These are phyloP conservation scores for Xylaria sp. DNA, from an alignment of 2,329 filamentous ascomycete species.

Conservation along the genomic window DNA sequence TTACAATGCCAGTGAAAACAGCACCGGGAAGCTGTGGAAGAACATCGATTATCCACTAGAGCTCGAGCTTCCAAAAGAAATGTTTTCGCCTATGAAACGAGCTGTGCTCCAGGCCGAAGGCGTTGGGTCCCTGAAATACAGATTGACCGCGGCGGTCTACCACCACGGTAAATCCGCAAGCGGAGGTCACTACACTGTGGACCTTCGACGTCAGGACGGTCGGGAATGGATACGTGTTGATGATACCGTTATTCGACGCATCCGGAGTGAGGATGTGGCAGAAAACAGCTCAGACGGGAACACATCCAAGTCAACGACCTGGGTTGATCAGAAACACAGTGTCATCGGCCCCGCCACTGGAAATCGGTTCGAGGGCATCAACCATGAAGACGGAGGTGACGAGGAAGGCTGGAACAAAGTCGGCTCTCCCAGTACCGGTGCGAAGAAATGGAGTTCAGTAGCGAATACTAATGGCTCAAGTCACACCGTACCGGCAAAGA, in stretches of 20 bases:
- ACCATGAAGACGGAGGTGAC: constrained; percentile 73
- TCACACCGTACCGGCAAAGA: constrained; percentile 62
- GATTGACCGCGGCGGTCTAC: constrained; percentile 89
- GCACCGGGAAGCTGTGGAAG: constrained; percentile 98
- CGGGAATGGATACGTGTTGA: constrained; percentile 96
- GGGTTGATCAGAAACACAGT: constrained; percentile 70
- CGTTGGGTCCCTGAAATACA: constrained; percentile 80
- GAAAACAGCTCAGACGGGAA: constrained; percentile 86
- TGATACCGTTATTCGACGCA: constrained; percentile 87
- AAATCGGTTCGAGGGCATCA: constrained; percentile 79
- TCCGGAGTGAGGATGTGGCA: constrained; percentile 88
- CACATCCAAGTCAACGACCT: constrained; percentile 66
- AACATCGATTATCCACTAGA: constrained; percentile 95
- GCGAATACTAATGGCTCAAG: constrained; percentile 73
- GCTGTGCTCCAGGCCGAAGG: constrained; percentile 72
- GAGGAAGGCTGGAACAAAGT: constrained; percentile 89
- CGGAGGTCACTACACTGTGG: constrained; percentile 97
- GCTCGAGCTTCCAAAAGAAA: constrained; percentile 90
- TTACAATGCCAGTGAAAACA: constrained; percentile 82
- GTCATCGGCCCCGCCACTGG: constrained; percentile 53
- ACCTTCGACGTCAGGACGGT: constrained; percentile 93
- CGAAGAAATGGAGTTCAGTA: constrained; percentile 78
- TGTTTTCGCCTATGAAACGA: constrained; percentile 80
- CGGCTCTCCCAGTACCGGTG: constrained; percentile 66
- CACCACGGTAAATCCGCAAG: constrained; percentile 98